Base-by-base conservation (phyloP, 139 green algal species). In the Chlorella vulgaris region DNA sequence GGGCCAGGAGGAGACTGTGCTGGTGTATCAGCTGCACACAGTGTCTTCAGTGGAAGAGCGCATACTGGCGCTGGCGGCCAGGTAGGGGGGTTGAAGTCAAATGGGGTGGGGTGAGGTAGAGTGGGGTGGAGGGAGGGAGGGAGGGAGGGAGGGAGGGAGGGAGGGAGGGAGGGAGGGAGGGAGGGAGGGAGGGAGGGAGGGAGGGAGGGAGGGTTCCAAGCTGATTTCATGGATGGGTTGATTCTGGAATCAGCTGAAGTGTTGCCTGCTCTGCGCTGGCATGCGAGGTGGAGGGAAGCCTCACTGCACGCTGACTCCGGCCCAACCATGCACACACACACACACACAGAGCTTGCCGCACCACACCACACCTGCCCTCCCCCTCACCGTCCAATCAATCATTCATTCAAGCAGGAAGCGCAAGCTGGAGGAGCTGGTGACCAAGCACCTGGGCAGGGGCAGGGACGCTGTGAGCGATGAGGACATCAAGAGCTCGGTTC, bases 1-100 rank as follows among this genome's bases (percentile, higher is more conserved):
- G 55, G 94, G 94, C 4, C 93, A 97, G 85, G 73, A 73, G n/a
- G 81, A 88, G 0, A 91, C 97, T 43, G 91, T 98, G 33, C 47
- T 88, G 6, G 91, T 98, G 8, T 93, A 93, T 78, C 86, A 93
- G 35, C 86, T 98, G 55, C 22, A 65, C 60, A 81, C 89, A 31
- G 86, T 87, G 31, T 77, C 84, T 33, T 91, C 88, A 0, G 31
- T 95, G 53, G 92, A 92, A 78, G 86, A 92, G 81, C 42, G 63
- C 19, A 82, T 82, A 8, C 77, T 82, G 42, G 31, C 73, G 47
- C 63, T 82, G 47, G 77, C 77, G 26, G 77, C 77, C 65, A 76
- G 53, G 76, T 82, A 47, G 39, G 76, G 55, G 74, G 28, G 50
- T 0, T 7, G 6, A 40, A n/a, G 15, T 8, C 7, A n/a, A 7